phyloP scores from a whole-genome alignment of 306 rosid genomes.

The Gleditsia sinensis region DNA sequence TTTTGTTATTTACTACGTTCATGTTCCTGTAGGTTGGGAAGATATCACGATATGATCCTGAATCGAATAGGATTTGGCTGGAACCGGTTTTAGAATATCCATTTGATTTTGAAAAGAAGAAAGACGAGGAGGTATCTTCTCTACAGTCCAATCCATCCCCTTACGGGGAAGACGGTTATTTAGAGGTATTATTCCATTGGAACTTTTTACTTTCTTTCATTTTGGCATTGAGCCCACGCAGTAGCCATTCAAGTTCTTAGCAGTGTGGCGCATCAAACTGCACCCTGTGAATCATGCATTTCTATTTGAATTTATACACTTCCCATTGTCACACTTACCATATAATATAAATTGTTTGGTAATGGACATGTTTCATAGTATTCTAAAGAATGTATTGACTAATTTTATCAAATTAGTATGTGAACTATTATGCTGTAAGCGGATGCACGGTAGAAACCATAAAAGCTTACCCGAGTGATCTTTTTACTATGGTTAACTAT shows the following conservation, averaged over 20 bases:
- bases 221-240: neutral
- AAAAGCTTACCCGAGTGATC: neutral
- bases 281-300: neutral
- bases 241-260: neutral
- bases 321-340: neutral
- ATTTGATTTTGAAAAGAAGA: conserved; percentile 57
- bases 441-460: neutral
- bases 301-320: neutral
- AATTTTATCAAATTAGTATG: neutral
- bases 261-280: neutral
- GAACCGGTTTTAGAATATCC: conserved; percentile 73
- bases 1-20: conserved; percentile 6
- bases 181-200: conserved; percentile 59
- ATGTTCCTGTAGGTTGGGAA: conserved; percentile 72
- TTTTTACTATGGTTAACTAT: conserved; percentile 3
- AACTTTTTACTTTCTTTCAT: neutral
- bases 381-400: neutral
- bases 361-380: neutral
- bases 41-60: conserved; percentile 56
- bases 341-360: neutral
- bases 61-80: conserved; percentile 58
- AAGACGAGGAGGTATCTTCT: conserved; percentile 51
- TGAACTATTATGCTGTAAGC: conserved; percentile 13
- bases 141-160: conserved; percentile 52
- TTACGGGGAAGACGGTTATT: conserved; percentile 83